Percentiles rank a stretch among this genome's conserved stretches.
Conservation (phyloP, 2,329 filamentous ascomycete genomes). For the Trichophyton mentagrophytes region DNA sequence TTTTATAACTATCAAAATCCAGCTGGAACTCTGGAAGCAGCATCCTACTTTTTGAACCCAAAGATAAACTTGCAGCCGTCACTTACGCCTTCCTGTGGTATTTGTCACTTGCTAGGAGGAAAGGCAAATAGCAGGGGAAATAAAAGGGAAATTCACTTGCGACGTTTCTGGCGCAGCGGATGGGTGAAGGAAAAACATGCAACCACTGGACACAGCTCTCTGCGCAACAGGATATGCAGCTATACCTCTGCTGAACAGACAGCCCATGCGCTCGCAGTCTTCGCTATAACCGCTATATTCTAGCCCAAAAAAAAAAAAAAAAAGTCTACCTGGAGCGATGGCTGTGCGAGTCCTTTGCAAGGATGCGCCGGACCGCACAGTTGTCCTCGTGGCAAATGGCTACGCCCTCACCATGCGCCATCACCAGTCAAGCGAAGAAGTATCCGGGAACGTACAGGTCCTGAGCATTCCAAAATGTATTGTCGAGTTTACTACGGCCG, state of each 20-base stretch:
- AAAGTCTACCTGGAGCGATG: constrained; percentile 22
- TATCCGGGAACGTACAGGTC: constrained; percentile 15
- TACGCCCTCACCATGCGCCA: constrained; percentile 78
- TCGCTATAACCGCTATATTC: neutral
- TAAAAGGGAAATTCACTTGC: neutral
- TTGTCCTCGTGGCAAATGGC: constrained; percentile 67
- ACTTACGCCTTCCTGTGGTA: neutral
- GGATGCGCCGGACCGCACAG: constrained; percentile 74
- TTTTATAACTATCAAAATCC: neutral
- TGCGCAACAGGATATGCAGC: neutral
- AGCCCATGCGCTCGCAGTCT: neutral
- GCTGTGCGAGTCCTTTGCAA: constrained; percentile 70
- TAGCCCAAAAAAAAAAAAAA: neutral
- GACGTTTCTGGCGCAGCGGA: neutral
- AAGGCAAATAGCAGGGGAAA: neutral
- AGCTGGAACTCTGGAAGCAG: neutral
- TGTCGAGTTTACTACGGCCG: constrained; percentile 64
- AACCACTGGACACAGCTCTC: neutral
- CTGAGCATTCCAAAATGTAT: constrained; percentile 54
- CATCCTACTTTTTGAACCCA: neutral
- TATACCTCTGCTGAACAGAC: neutral
- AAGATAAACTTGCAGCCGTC: neutral
- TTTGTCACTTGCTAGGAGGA: neutral
- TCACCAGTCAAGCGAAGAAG: constrained; percentile 42
- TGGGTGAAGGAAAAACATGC: neutral